Evolutionary conservation across 805 yeast genomes (phyloP).

Genomic region (Diddensiella santjacobensis): DNA sequence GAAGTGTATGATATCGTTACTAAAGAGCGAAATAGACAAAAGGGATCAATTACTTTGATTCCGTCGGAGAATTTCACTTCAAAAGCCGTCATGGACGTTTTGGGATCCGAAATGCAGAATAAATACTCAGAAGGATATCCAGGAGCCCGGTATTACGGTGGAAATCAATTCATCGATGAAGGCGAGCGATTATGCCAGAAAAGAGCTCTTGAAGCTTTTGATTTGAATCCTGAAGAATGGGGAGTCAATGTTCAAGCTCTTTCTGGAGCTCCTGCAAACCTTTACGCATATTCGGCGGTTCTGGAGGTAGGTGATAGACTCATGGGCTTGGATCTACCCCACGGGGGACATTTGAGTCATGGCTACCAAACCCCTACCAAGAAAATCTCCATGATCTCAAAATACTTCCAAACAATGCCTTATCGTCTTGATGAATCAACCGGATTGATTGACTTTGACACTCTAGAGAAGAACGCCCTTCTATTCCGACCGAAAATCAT

Average conservation of each 20-base stretch:
- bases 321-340: conserved; percentile 97
- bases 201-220: conserved; percentile 84
- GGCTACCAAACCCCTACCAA: conserved; percentile 91
- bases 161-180: conserved; percentile 90
- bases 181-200: conserved; percentile 87
- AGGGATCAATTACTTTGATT: conserved; percentile 84
- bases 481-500: conserved; percentile 91
- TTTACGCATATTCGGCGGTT: conserved; percentile 86
- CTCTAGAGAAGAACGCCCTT: conserved; percentile 72
- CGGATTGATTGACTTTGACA: conserved; percentile 90
- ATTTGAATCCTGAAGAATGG: conserved; percentile 76
- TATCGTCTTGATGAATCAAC: conserved; percentile 83
- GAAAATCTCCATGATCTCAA: conserved; percentile 87
- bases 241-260: conserved; percentile 96
- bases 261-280: conserved; percentile 95
- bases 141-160: conserved; percentile 97
- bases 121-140: conserved; percentile 99
- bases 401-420: conserved; percentile 97
- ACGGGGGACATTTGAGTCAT: conserved; percentile 96
- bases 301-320: conserved; percentile 86
- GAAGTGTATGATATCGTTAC: conserved; percentile 77
- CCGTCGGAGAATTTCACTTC: conserved; percentile 97
- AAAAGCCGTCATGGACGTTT: conserved; percentile 85
- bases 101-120: conserved; percentile 96
- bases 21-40: conserved; percentile 80